These are phyloP conservation scores for Sechiopsis laciniata DNA, from an alignment of 306 rosid species.

Conservation along the genomic window DNA sequence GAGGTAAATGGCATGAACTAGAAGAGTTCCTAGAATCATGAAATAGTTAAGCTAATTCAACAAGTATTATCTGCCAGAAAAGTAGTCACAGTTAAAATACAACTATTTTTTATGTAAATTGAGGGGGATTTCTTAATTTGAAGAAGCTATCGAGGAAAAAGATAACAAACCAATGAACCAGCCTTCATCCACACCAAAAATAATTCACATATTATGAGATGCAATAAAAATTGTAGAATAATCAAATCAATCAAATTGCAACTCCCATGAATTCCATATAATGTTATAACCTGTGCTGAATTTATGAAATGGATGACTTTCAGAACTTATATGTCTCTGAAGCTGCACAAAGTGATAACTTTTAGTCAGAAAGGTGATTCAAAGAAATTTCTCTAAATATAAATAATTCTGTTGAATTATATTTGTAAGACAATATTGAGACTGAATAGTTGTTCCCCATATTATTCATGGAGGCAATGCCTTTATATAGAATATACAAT, in stretches of 20 bases:
- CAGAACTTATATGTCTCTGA: slow-evolving; percentile 70
- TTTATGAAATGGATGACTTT: slow-evolving; percentile 80
- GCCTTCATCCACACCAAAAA: slow-evolving; percentile 11
- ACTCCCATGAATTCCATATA: slow-evolving; percentile 14
- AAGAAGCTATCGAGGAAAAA: not conserved
- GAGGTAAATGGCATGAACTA: not conserved
- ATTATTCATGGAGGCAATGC: too few species aligned
- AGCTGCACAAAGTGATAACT: slow-evolving; percentile 56
- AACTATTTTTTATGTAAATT: not conserved
- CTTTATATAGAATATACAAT: too few species aligned
- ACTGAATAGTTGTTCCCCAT: too few species aligned
- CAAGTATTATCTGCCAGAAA: not conserved
- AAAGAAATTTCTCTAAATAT: slow-evolving; percentile 21
- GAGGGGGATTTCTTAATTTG: not conserved
- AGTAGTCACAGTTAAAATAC: not conserved
- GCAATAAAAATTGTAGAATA: not conserved
- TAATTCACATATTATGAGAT: not conserved
- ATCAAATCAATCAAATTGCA: slow-evolving; percentile 2
- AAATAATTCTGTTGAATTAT: not conserved
- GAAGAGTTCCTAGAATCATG: not conserved
- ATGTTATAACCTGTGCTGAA: slow-evolving; percentile 72
- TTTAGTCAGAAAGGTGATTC: slow-evolving; percentile 25
- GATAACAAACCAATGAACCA: not conserved
- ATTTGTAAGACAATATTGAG: too few species aligned
- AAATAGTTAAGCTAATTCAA: not conserved